Evolutionary conservation across 2,329 filamentous ascomycete species (phyloP).

Genomic region (Paecilomyces sp.): DNA sequence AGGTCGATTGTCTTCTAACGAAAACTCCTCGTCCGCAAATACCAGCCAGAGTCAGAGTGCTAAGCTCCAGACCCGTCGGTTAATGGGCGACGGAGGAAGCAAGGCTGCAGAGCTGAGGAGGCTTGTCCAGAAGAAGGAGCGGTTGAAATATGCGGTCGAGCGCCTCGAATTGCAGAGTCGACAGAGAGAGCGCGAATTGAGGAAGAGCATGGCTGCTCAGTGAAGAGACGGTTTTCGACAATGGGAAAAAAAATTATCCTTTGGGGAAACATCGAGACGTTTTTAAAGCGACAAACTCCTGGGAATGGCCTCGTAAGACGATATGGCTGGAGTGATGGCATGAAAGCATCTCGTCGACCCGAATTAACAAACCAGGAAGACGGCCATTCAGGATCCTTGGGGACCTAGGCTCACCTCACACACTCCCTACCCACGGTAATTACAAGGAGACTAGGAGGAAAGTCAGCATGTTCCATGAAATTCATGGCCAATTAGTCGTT

Average conservation of each 20-base stretch:
- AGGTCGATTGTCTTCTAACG: constrained; percentile 51
- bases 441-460: neutral
- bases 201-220: constrained; percentile 62
- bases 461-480: neutral
- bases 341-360: neutral
- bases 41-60: neutral
- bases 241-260: neutral
- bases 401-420: neutral
- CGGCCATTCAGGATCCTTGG: neutral
- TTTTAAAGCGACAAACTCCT: neutral
- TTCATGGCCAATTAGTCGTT: neutral
- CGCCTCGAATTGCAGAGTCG: constrained; percentile 77
- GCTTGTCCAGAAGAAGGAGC: constrained; percentile 72
- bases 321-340: neutral
- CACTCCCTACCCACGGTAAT: neutral
- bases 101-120: constrained; percentile 58
- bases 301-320: neutral
- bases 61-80: neutral
- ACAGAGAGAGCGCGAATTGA: constrained; percentile 64
- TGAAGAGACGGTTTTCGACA: constrained; percentile 10
- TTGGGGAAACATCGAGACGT: neutral
- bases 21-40: constrained; percentile 19
- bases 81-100: constrained; percentile 15
- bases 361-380: neutral
- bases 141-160: constrained; percentile 79